phyloP scores from a whole-genome alignment of 495 filamentous ascomycete genomes.

The Xylaria longipes region DNA sequence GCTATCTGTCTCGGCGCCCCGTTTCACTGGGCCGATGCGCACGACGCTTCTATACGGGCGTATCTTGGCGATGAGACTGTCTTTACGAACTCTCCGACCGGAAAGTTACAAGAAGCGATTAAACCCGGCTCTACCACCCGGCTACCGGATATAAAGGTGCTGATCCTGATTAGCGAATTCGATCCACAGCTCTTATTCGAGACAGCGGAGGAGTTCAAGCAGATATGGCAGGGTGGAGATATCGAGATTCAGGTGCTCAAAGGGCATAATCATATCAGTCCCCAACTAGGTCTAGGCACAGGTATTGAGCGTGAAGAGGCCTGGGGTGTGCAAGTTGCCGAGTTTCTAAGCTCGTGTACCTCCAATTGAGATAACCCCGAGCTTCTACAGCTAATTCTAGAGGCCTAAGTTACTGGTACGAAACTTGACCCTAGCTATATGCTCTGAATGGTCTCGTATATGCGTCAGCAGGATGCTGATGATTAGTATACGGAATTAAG shows the following conservation, averaged over 20 bases:
- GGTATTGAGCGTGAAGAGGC: conserved; percentile 49
- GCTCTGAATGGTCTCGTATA: not conserved
- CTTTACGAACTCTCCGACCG: conserved; percentile 37
- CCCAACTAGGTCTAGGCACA: conserved; percentile 42
- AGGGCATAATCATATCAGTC: conserved; percentile 55
- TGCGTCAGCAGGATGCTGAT: not conserved
- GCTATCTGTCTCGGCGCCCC: conserved; percentile 46
- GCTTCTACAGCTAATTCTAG: not conserved
- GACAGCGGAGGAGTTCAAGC: conserved; percentile 41
- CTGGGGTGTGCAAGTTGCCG: conserved; percentile 47
- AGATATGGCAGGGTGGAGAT: conserved; percentile 39
- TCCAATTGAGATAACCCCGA: not conserved
- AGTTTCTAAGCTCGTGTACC: conserved; percentile 30
- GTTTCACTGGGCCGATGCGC: conserved; percentile 41
- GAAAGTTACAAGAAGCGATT: conserved; percentile 37
- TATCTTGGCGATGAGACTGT: conserved; percentile 43
- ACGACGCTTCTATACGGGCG: conserved; percentile 30
- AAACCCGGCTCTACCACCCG: conserved; percentile 33
- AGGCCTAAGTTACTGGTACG: not conserved
- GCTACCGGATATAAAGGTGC: conserved; percentile 37
- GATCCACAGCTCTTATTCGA: conserved; percentile 46
- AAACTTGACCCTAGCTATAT: not conserved
- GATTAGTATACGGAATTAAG: not conserved
- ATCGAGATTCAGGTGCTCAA: conserved; percentile 40
- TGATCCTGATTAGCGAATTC: conserved; percentile 45